phyloP scores from a whole-genome alignment of 352 stramenopile genomes.

The Aphanomyces euteiches region DNA sequence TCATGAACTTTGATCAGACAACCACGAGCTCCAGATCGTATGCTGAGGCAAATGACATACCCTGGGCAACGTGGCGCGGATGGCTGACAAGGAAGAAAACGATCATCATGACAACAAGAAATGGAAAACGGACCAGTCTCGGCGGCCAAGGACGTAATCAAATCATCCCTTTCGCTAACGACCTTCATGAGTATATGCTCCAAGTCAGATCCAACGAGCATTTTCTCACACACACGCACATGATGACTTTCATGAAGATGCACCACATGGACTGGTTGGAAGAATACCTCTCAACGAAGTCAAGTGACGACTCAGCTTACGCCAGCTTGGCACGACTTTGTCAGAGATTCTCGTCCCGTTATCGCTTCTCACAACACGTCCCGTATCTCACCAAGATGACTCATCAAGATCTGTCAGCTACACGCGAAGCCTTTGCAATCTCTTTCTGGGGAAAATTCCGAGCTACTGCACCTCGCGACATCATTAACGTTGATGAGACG shows the following conservation, averaged over 20 bases:
- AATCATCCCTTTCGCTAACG: not conserved
- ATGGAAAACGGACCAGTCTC: not conserved
- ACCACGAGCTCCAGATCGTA: not conserved
- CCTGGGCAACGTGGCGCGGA: not conserved
- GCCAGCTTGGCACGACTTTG: not conserved
- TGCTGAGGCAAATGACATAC: not conserved
- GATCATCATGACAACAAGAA: not conserved
- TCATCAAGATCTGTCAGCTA: not conserved
- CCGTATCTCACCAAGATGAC: not conserved
- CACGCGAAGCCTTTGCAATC: not conserved
- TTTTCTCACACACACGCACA: not conserved
- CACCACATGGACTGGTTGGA: constrained; percentile 1
- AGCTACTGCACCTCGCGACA: not conserved
- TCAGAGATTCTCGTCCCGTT: not conserved
- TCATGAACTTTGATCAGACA: not conserved
- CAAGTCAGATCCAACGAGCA: not conserved
- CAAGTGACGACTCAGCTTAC: not conserved
- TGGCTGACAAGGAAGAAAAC: not conserved
- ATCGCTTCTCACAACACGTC: not conserved
- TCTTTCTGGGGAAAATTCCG: not conserved
- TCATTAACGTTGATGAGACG: not conserved
- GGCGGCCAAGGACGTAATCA: not conserved
- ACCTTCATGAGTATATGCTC: not conserved
- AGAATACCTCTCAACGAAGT: not conserved
- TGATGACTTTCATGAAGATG: not conserved